A percentile compares a stretch with the other conserved stretches of the same genome.
These are phyloP conservation scores for Neurospora pannonica DNA, from an alignment of 495 filamentous ascomycete genomes.

Conservation along the genomic window DNA sequence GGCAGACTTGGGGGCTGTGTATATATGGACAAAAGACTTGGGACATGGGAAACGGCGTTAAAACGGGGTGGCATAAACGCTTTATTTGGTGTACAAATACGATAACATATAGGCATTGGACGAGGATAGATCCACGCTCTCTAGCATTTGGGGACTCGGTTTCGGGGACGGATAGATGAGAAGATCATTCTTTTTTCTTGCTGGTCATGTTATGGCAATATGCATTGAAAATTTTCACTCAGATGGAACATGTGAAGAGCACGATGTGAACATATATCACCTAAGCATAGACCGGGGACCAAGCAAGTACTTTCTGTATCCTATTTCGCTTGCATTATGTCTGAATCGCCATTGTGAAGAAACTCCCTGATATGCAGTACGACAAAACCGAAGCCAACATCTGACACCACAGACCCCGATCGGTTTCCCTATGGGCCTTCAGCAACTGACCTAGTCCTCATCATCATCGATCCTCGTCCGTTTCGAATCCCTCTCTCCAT, in stretches of 20 bases:
- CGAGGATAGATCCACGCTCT: neutral
- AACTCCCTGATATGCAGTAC: neutral
- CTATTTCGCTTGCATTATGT: neutral
- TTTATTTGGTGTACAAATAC: neutral
- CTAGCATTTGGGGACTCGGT: neutral
- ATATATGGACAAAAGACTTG: neutral
- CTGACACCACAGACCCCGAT: neutral
- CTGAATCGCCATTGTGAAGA: neutral
- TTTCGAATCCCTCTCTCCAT: constrained; percentile 63
- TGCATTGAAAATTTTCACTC: neutral
- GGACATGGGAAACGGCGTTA: neutral
- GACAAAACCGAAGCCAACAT: neutral
- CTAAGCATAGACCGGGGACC: neutral
- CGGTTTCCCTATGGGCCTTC: neutral
- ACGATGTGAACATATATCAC: neutral
- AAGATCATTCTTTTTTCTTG: neutral
- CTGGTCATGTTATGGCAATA: neutral
- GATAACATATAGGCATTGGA: neutral
- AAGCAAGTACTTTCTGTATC: neutral
- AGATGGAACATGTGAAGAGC: neutral
- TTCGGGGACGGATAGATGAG: neutral
- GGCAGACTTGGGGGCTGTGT: neutral
- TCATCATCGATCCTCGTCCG: constrained; percentile 75
- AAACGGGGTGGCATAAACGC: neutral
- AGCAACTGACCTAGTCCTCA: constrained; percentile 19